These are phyloP conservation scores for Wallacemonas rigidus DNA, from an alignment of 208 protist species.

Conservation along the genomic window DNA sequence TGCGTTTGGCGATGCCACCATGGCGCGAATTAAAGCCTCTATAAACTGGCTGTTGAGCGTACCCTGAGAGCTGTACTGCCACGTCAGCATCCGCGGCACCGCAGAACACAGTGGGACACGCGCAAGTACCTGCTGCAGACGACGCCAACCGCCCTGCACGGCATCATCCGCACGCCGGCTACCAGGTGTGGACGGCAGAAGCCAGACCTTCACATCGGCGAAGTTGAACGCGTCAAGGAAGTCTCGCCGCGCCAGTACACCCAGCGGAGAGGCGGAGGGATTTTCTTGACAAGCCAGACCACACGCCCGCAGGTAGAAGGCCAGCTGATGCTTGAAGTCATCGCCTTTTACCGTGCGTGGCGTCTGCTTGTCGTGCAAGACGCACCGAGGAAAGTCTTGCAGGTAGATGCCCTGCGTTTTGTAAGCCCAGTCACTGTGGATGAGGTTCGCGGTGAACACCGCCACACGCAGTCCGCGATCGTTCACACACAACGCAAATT, in stretches of 20 bases:
- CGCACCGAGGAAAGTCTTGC: slow-evolving; percentile 73
- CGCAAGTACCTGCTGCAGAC: slow-evolving; percentile 16
- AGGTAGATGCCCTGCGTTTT: slow-evolving; percentile 82
- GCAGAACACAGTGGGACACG: background rate
- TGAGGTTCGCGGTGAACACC: slow-evolving; percentile 77
- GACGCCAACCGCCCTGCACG: slow-evolving; percentile 36
- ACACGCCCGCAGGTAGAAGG: slow-evolving; percentile 30
- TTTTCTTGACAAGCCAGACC: slow-evolving; percentile 14
- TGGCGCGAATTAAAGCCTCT: slow-evolving; percentile 33
- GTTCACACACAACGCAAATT: slow-evolving; percentile 69
- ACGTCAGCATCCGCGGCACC: slow-evolving; percentile 38
- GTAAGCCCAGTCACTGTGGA: slow-evolving; percentile 61
- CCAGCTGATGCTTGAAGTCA: slow-evolving; percentile 52
- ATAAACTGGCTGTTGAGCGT: slow-evolving; percentile 58
- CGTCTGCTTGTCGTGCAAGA: background rate
- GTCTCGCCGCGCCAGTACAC: slow-evolving; percentile 29
- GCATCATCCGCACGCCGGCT: slow-evolving; percentile 29
- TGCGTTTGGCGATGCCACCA: slow-evolving; percentile 20
- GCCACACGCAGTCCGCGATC: slow-evolving; percentile 54
- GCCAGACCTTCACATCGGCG: slow-evolving; percentile 44
- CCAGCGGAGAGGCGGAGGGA: slow-evolving; percentile 13
- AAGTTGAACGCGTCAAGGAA: slow-evolving; percentile 72
- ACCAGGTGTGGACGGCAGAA: slow-evolving; percentile 73
- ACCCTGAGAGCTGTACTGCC: slow-evolving; percentile 89
- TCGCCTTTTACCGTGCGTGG: slow-evolving; percentile 14